Evolutionary conservation across 345 rosid species (phyloP).

Genomic region (Moricandia arvensis): DNA sequence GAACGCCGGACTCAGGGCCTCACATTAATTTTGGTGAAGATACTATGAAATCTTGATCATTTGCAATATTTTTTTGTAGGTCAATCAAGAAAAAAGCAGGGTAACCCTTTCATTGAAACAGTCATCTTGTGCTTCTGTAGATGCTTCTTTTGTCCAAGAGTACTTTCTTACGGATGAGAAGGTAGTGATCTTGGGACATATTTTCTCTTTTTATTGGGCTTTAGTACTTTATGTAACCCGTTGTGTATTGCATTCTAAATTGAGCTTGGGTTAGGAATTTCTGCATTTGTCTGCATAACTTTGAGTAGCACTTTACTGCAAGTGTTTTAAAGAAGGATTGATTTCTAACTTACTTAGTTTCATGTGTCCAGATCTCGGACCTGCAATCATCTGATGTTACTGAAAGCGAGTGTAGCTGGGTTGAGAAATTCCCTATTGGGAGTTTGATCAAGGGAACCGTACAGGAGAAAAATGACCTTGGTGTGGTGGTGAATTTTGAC

Average conservation of each 20-base stretch:
- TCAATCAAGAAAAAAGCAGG: constrained; percentile 63
- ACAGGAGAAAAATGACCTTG: constrained; percentile 72
- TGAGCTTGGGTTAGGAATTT: constrained; percentile 1
- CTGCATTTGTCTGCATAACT: constrained; percentile 15
- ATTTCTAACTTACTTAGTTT: constrained; percentile 19
- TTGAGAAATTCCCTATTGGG: constrained; percentile 74
- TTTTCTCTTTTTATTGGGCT: constrained; percentile 2
- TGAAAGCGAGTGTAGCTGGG: constrained; percentile 60
- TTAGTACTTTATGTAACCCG: background rate
- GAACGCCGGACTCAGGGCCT: constrained; percentile 33
- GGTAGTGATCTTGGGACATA: constrained; percentile 42
- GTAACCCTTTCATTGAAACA: constrained; percentile 82
- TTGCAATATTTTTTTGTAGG: constrained; percentile 46
- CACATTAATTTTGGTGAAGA: constrained; percentile 3
- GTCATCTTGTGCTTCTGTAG: constrained; percentile 77
- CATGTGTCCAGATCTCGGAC: constrained; percentile 60
- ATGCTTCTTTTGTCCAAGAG: constrained; percentile 75
- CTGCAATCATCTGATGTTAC: constrained; percentile 51
- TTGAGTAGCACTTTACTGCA: background rate
- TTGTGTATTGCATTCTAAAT: background rate
- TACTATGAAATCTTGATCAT: constrained; percentile 18
- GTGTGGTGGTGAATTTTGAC: constrained; percentile 74
- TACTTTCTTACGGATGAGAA: constrained; percentile 74
- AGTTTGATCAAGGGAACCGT: constrained; percentile 67
- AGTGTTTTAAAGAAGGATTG: background rate